Evolutionary conservation across 2,329 filamentous ascomycete genomes (phyloP).

Genomic region (Monilinia laxa): DNA sequence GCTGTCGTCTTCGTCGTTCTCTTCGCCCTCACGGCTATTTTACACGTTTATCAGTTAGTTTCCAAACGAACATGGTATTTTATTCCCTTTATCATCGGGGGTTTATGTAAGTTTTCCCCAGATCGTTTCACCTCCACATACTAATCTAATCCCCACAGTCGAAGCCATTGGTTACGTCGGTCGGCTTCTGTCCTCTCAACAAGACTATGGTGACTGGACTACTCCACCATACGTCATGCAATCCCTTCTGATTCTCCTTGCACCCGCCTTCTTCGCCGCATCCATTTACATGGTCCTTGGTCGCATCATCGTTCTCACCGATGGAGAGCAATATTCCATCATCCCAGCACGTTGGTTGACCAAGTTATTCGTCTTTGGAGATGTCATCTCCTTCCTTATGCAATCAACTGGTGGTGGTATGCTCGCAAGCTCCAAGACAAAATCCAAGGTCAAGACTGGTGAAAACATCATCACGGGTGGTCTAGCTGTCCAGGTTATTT

Average conservation of each 20-base stretch:
- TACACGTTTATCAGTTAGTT: conserved; percentile 28
- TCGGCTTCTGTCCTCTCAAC: conserved; percentile 32
- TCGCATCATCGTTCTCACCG: conserved; percentile 42
- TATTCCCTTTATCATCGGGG: conserved; percentile 38
- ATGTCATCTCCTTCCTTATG: conserved; percentile 47
- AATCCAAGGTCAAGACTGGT: conserved; percentile 34
- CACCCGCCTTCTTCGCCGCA: conserved; percentile 45
- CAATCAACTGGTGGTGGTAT: conserved; percentile 40
- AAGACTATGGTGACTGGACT: conserved; percentile 31
- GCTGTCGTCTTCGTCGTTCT: conserved; percentile 27
- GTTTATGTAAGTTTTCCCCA: conserved; percentile 22
- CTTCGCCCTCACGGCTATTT: conserved; percentile 24
- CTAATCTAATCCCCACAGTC: conserved; percentile 41
- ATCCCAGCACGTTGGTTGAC: conserved; percentile 43
- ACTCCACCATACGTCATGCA: conserved; percentile 42
- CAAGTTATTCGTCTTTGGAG: conserved; percentile 48
- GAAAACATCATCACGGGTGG: conserved; percentile 49
- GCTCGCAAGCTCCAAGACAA: conserved; percentile 27
- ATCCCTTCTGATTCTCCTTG: conserved; percentile 43
- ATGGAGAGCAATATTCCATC: conserved; percentile 42
- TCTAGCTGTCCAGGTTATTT: conserved; percentile 50
- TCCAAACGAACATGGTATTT: conserved; percentile 35
- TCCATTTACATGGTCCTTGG: conserved; percentile 46
- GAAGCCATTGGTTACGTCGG: conserved; percentile 44
- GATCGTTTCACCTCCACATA: neutral